Percentiles rank a stretch among this genome's conserved stretches.
Conservation (phyloP, 345 rosid genomes). For the Eucalyptus cloeziana region DNA sequence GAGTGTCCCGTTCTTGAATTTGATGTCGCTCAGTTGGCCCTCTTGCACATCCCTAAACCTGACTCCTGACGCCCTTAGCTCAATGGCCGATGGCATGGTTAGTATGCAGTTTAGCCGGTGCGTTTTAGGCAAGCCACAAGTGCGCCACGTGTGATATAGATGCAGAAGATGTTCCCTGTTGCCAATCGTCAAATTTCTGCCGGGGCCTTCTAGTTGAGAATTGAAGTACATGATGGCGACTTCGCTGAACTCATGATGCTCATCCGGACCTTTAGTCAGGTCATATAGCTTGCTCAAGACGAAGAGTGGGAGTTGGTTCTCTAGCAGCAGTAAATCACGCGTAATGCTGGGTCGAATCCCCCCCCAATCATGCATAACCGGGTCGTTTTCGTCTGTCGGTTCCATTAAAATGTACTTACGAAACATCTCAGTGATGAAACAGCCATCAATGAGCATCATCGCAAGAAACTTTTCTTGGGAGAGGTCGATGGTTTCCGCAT, state of each 20-base stretch:
- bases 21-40: too few species aligned
- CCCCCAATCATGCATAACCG: too few species aligned
- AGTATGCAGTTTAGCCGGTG: rapidly evolving
- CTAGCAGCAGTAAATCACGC: not conserved
- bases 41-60: too few species aligned
- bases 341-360: rapidly evolving
- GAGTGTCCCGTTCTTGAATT: too few species aligned
- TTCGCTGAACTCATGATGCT: too few species aligned
- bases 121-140: too few species aligned
- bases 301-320: not conserved
- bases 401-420: too few species aligned
- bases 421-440: not conserved
- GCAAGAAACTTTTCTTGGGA: not conserved
- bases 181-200: rapidly evolving
- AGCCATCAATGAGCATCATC: not conserved
- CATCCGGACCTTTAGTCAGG: not conserved
- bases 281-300: not conserved
- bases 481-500: not conserved
- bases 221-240: too few species aligned
- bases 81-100: too few species aligned
- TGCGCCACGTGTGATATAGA: too few species aligned
- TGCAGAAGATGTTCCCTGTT: rapidly evolving
- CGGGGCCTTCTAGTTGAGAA: too few species aligned
- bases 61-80: too few species aligned
- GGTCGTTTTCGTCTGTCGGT: not conserved